Base-by-base conservation (phyloP, 345 rosid genomes). In the Aegle marmelos region DNA sequence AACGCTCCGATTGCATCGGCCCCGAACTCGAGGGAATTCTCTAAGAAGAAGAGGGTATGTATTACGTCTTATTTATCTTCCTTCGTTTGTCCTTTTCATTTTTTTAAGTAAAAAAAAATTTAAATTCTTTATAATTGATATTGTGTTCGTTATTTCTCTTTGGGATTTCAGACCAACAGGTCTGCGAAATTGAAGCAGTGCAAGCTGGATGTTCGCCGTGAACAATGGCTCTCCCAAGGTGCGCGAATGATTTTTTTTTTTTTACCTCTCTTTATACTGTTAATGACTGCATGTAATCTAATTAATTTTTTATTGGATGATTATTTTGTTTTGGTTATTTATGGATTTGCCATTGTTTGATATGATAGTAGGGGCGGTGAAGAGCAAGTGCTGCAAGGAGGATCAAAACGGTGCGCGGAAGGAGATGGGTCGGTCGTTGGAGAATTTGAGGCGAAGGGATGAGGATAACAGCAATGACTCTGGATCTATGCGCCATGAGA, bases 211-310 rank as follows among this genome's bases (percentile, higher is more conserved):
- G 97, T 88, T 24, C 98, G 98, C 54, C 97, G 98, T 22, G 98
- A 93, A 85, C 98, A 95, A 86, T 95, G 98, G 98, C 97, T 93
- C 77, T 90, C 98, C 75, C 98, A 95, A 85, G 92, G 98, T 93
- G 78, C 17, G 77, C 36, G 66, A 27, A 76, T 72, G 34, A 65
- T 74, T 24, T 31, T 45, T 79, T n/a, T 63, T 7, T 22, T 21
- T 2, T 78, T 64, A 39, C 11, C 17, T 39, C 11, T 22, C 8
- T 57, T 13, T 67, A n/a, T 61, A 64, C 41, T 39, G 53, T 34
- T 17, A 50, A 59, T n/a, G 13, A 70, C 8, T 73, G 60, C 54
- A 31, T 41, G 14, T 39, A n/a, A 65, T 75, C 53, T 4, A 25
- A 75, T 30, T 30, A 57, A 68, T 39, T n/a, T 6, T 65, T 74